phyloP scores from a whole-genome alignment of 73 alveolate genomes.

The Tetrahymena elliotti region DNA sequence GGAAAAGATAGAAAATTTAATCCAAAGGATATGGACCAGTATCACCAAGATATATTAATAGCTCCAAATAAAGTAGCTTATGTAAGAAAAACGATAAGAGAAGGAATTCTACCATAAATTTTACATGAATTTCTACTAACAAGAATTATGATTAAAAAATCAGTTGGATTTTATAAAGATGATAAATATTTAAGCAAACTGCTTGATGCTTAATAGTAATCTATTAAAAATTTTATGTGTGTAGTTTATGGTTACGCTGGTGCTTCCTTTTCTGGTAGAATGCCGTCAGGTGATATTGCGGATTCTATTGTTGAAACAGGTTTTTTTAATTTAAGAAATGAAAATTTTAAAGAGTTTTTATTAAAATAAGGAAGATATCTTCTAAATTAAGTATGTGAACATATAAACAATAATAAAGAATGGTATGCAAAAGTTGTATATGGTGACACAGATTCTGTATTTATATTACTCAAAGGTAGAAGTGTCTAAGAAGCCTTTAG shows the following conservation, averaged over 20 bases:
- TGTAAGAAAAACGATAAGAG: slow-evolving; percentile 74
- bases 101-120: slow-evolving; percentile 90
- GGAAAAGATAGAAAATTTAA: slow-evolving; percentile 4
- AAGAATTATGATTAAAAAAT: slow-evolving; percentile 90
- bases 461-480: slow-evolving; percentile 71
- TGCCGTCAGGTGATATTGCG: slow-evolving; percentile 98
- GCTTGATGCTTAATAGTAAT: slow-evolving; percentile 82
- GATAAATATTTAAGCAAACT: slow-evolving; percentile 65
- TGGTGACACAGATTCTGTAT: slow-evolving; percentile 99
- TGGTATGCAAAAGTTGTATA: slow-evolving; percentile 89
- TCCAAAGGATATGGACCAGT: slow-evolving; percentile 28
- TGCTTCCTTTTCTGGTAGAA: slow-evolving; percentile 98
- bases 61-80: slow-evolving; percentile 84
- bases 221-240: slow-evolving; percentile 84
- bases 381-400: background rate
- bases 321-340: background rate
- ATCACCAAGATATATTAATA: slow-evolving; percentile 57
- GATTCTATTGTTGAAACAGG: slow-evolving; percentile 94
- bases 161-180: slow-evolving; percentile 74
- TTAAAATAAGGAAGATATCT: background rate
- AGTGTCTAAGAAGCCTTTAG: slow-evolving; percentile 78
- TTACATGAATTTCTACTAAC: slow-evolving; percentile 84
- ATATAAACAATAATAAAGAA: background rate
- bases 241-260: slow-evolving; percentile 98
- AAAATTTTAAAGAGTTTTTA: too few species aligned